Evolutionary conservation across 1,139 yeast species (phyloP).

Genomic region (Scheffersomyces quercinus): DNA sequence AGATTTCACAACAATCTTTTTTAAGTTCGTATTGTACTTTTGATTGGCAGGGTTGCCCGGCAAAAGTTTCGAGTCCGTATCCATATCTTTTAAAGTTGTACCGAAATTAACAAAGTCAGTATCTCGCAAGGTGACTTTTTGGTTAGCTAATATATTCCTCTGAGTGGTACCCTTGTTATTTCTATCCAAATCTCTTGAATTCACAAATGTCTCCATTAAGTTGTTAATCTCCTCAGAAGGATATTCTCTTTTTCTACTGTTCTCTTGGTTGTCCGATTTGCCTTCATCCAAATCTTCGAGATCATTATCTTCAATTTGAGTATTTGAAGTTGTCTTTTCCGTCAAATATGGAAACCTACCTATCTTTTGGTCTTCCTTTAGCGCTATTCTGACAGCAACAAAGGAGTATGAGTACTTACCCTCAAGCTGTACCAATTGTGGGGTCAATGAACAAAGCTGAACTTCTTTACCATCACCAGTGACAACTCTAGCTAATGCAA

Average conservation of each 20-base stretch:
- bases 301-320: conserved; percentile 5
- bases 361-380: conserved; percentile 71
- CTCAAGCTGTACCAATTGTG: conserved; percentile 27
- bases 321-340: conserved; percentile 15
- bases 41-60: conserved; percentile 33
- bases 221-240: conserved; percentile 11
- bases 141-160: conserved; percentile 8
- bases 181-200: conserved; percentile 23
- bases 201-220: conserved; percentile 31
- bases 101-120: conserved; percentile 11
- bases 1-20: conserved; percentile 27
- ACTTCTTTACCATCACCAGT: conserved; percentile 48
- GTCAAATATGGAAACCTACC: conserved; percentile 59
- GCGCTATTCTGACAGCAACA: conserved; percentile 59
- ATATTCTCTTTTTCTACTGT: conserved; percentile 5
- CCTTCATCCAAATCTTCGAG: conserved; percentile 6
- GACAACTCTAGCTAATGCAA: conserved; percentile 66
- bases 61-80: conserved; percentile 17
- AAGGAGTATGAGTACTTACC: conserved; percentile 27
- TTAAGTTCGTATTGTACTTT: conserved; percentile 27
- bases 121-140: conserved; percentile 6
- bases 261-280: conserved; percentile 3
- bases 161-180: conserved; percentile 1
- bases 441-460: conserved; percentile 59
- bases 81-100: not conserved